Conservation (phyloP, 108 stramenopile species). For the Bacterosira constricta region DNA sequence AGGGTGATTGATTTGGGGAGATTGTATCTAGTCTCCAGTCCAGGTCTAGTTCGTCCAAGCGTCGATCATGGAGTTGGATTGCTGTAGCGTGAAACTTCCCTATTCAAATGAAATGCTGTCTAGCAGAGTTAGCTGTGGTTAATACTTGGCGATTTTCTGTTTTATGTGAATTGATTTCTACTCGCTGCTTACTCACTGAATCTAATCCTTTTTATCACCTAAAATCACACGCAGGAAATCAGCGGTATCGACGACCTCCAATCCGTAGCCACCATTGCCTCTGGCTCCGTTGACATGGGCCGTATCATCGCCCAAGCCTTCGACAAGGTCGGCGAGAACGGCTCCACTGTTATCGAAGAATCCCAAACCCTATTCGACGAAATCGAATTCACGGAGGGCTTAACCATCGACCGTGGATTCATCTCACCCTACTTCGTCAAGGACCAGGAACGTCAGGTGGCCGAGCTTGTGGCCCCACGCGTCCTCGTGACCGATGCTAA, state of each 20-base stretch:
- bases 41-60: too few species aligned
- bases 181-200: conserved; percentile 10
- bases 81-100: too few species aligned
- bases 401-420: conserved; percentile 97
- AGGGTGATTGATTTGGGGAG: too few species aligned
- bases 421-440: conserved; percentile 98
- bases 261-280: conserved; percentile 94
- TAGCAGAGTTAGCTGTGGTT: too few species aligned
- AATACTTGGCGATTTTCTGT: too few species aligned
- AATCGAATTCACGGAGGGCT: conserved; percentile 97
- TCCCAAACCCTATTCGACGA: conserved; percentile 94
- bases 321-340: conserved; percentile 95
- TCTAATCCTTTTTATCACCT: too few species aligned
- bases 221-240: conserved; percentile 55
- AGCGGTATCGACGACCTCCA: conserved; percentile 84
- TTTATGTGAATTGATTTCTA: too few species aligned
- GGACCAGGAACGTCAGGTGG: conserved; percentile 96
- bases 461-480: conserved; percentile 81
- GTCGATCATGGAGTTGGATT: too few species aligned
- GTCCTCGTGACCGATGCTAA: conserved; percentile 96
- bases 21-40: too few species aligned
- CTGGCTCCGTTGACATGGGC: conserved; percentile 91
- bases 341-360: conserved; percentile 96
- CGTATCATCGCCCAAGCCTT: conserved; percentile 94
- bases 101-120: too few species aligned